Evolutionary conservation across 2,329 filamentous ascomycete species (phyloP).

Genomic region (Fusarium caatingaense): DNA sequence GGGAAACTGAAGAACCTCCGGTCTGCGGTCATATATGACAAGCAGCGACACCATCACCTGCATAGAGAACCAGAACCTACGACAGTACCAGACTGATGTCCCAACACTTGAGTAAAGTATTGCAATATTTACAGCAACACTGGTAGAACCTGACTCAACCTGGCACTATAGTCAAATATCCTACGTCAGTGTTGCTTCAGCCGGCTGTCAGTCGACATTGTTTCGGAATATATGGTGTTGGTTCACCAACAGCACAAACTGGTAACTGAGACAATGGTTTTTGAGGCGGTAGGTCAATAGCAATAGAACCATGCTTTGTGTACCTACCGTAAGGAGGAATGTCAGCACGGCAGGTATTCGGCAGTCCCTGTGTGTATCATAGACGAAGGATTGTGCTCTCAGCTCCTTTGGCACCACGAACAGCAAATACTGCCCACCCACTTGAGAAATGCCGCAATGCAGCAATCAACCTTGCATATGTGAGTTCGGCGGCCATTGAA

Average conservation of each 20-base stretch:
- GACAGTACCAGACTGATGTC: background rate
- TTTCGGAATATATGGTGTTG: background rate
- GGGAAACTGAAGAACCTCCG: slow-evolving; percentile 25
- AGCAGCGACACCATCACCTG: slow-evolving; percentile 18
- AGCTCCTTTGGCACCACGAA: background rate
- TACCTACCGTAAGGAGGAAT: background rate
- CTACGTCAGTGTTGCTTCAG: background rate
- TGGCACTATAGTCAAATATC: background rate
- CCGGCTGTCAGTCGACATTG: background rate
- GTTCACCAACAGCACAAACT: background rate
- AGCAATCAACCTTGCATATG: background rate
- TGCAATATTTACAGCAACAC: background rate
- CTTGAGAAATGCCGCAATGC: background rate
- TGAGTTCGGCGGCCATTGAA: background rate
- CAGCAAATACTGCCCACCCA: background rate
- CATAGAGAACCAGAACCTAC: slow-evolving; percentile 8
- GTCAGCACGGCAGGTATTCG: background rate
- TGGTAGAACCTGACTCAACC: background rate
- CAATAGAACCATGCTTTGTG: background rate
- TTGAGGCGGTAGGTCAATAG: background rate
- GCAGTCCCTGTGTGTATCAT: background rate
- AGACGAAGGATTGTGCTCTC: background rate
- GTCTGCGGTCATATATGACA: slow-evolving; percentile 37
- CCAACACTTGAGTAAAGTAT: slow-evolving; percentile 1
- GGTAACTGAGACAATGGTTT: too few species aligned